phyloP scores from a whole-genome alignment of 352 stramenopile genomes.

The Phytophthora cajani region DNA sequence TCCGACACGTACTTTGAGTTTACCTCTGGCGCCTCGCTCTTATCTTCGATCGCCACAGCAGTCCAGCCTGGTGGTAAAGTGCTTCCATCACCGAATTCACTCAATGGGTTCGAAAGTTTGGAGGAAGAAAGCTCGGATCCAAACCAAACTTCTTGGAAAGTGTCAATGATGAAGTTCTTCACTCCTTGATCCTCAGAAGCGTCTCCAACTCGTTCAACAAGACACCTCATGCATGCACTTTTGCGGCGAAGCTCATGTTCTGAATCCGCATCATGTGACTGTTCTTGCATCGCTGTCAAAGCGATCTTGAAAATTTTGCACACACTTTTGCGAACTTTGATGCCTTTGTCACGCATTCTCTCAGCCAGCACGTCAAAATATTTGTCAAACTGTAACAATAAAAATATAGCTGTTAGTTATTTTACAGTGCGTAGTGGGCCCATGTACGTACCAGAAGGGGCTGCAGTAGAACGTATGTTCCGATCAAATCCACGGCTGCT shows the following conservation, averaged over 20 bases:
- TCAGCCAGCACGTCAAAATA: constrained; percentile 84
- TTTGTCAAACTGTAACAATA: constrained; percentile 63
- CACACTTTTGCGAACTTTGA: constrained; percentile 87
- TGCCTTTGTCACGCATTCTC: constrained; percentile 80
- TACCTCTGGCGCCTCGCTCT: constrained; percentile 4
- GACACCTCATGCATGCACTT: constrained; percentile 72
- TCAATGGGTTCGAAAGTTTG: constrained; percentile 38
- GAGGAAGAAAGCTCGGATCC: constrained; percentile 58
- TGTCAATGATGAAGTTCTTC: constrained; percentile 90
- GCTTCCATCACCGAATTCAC: constrained; percentile 51
- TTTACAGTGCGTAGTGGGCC: not conserved
- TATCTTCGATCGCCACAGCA: constrained; percentile 13
- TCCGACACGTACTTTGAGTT: constrained; percentile 61
- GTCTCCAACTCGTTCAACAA: constrained; percentile 83
- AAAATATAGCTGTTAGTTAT: not conserved
- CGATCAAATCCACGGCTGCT: constrained; percentile 86
- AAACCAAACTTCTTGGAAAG: constrained; percentile 90
- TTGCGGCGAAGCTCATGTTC: constrained; percentile 54
- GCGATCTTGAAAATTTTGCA: constrained; percentile 83
- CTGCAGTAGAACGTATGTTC: constrained; percentile 80
- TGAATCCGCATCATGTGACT: constrained; percentile 9
- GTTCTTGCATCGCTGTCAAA: constrained; percentile 25
- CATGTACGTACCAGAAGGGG: constrained; percentile 65
- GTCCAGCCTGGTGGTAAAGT: constrained; percentile 66
- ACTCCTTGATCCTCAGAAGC: constrained; percentile 69